Evolutionary conservation across 495 filamentous ascomycete species (phyloP).

Genomic region (Trichoderma gamsii): DNA sequence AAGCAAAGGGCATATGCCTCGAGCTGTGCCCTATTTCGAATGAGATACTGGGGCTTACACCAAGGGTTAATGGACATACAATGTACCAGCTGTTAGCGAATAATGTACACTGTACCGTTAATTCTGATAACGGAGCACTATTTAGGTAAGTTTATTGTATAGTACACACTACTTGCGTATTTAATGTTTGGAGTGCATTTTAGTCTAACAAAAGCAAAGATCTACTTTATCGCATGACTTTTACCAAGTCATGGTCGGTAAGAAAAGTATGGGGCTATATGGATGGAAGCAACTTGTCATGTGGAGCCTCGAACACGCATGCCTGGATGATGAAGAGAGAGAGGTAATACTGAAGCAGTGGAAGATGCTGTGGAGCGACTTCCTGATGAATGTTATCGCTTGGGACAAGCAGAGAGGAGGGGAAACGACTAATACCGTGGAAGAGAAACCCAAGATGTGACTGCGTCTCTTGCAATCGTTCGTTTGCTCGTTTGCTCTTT

Average conservation of each 20-base stretch:
- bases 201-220: conserved; percentile 24
- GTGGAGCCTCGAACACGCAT: conserved; percentile 51
- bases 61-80: conserved; percentile 41
- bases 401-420: conserved; percentile 24
- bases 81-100: conserved; percentile 46
- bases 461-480: neutral
- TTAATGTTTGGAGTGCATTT: neutral
- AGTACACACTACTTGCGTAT: too few species aligned
- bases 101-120: conserved; percentile 48
- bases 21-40: conserved; percentile 91
- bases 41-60: conserved; percentile 58
- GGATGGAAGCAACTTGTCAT: conserved; percentile 48
- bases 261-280: conserved; percentile 44
- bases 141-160: conserved; percentile 49
- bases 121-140: conserved; percentile 50
- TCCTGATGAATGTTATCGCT: conserved; percentile 23
- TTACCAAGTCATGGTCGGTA: conserved; percentile 50
- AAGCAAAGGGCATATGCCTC: conserved; percentile 71
- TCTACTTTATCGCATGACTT: conserved; percentile 53
- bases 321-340: conserved; percentile 33
- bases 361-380: conserved; percentile 40
- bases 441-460: neutral
- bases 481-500: too few species aligned
- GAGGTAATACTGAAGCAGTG: conserved; percentile 32
- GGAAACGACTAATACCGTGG: conserved; percentile 19